phyloP scores from a whole-genome alignment of 2,329 filamentous ascomycete genomes.

The Penicillium sp. region DNA sequence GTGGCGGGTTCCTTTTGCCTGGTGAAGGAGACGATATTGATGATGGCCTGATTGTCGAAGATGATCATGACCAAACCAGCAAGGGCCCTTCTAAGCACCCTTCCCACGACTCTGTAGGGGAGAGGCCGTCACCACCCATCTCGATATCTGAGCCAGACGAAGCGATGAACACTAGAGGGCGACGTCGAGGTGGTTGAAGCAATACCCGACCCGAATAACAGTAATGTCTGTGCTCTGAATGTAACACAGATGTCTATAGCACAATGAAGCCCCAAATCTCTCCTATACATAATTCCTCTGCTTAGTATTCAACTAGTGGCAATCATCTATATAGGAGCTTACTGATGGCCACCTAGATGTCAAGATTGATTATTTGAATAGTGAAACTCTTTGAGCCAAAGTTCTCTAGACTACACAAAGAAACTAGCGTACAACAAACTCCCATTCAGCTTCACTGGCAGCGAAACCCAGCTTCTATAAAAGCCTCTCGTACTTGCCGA shows the following conservation, averaged over 20 bases:
- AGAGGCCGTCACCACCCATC: constrained; percentile 5
- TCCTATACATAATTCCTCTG: no score
- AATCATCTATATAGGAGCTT: no score
- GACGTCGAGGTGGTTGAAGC: constrained; percentile 6
- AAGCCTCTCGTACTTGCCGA: constrained; percentile 17
- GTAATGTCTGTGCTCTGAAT: no score
- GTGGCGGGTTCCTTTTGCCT: constrained; percentile 25
- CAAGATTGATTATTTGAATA: no score
- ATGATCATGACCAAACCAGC: constrained; percentile 9
- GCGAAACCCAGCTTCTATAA: constrained; percentile 24
- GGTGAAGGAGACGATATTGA: constrained; percentile 23
- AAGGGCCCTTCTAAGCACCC: constrained; percentile 1
- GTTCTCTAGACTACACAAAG: no score
- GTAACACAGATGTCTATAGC: no score
- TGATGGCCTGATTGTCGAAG: constrained; percentile 27
- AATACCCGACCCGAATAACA: background rate
- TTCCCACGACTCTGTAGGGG: constrained; percentile 1
- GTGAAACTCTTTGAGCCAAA: no score
- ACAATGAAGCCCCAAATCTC: no score
- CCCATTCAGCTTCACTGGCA: constrained; percentile 17
- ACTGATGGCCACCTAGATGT: no score
- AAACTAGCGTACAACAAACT: constrained; percentile 2
- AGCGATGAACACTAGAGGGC: constrained; percentile 21
- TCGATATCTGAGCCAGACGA: constrained; percentile 11
- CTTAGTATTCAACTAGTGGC: no score